Base-by-base conservation (phyloP, 1,284 basidiomycete species). In the Phylloboletellus chloephorus region DNA sequence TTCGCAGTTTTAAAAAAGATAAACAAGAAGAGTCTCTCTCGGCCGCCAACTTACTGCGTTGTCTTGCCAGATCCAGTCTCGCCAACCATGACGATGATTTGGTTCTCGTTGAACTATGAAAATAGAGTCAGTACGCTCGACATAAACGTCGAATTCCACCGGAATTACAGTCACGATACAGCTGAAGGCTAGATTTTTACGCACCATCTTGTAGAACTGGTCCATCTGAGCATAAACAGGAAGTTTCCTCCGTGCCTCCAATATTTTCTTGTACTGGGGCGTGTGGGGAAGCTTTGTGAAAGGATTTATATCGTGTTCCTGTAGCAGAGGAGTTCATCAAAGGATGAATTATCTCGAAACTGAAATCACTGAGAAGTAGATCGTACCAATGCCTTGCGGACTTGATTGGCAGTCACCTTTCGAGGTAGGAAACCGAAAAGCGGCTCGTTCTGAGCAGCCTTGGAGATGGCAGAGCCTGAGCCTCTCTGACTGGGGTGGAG, bases 11-110 rank as follows among this genome's bases (percentile, higher is more conserved):
- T 45, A 45, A 49, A 46, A 51, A 51, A 32, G 43, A 61, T 37
- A 39, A 42, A 45, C 29, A 35, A 45, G 41, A 44, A 30, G 37
- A 24, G 36, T 40, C 31, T 57, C 47, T 58, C 44, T 52, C 40
- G 39, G 39, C 41, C 33, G 17, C 17, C 25, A 56, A 65, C 79
- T 56, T 60, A 91, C 87, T 98, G 95, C 28, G 95, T 98, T 2
- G 96, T 98, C 72, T 98, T 98, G 42, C 95, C 96, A 19, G 91
- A 93, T 9, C 96, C 95, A 2, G 96, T 97, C 71, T 98, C 95
- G 55, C 95, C 95, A 52, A 97, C 91, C 81, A 98, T 89, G 44
- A 98, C 82, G 35, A 92, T 88, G 52, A 95, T 84, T 68, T 96
- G 93, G 67, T 92, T 80, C 52, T 81, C 70, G 47, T 69, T 82